Base-by-base conservation (phyloP, 2,329 filamentous ascomycete species). In the Aspergillus alliaceus region DNA sequence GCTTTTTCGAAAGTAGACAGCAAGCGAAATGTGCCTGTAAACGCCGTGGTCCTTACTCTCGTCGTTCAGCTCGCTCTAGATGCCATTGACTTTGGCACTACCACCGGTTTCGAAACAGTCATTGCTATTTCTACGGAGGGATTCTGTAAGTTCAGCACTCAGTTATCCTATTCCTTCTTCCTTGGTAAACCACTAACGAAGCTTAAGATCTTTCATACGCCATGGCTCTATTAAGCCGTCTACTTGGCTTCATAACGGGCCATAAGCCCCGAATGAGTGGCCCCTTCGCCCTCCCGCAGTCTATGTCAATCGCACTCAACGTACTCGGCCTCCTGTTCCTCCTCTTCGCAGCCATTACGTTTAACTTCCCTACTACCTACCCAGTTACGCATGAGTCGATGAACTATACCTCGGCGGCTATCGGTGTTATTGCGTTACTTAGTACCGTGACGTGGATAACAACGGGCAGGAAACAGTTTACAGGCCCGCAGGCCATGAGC, bases 361-460 rank as follows among this genome's bases (percentile, higher is more conserved):
- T 85, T 65, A 85, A 84, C 56, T 82, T 85, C 55, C 83, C 84
- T 0, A 78, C 75, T 0, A 65, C 76, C 0, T 76, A 68, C 6
- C 84, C 83, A 0, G 81, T 86, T n/a, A 75, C 72, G 1, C 74
- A 74, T 32, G 76, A 82, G 25, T 83, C 82, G 34, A 86, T 85
- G 83, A 86, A 84, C 57, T 85, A 84, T 60, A 84, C 81, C 0
- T 80, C 77, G 22, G 83, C 83, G 0, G 83, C 83, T 0, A 79
- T 84, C 29, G 83, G 82, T 0, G 72, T 82, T 1, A 80, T 85
- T 37, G 82, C 79, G 66, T 58, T 84, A 5, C 72, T 86, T 18
- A 80, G 77, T 15, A 40, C 75, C 1, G 63, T 80, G 2, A 84
- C 80, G 1, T 85, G 82, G 83, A 57, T 83, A 7, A 80, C 76